phyloP scores from a whole-genome alignment of 1,139 yeast genomes.

The Sugiyamaella paludigena region DNA sequence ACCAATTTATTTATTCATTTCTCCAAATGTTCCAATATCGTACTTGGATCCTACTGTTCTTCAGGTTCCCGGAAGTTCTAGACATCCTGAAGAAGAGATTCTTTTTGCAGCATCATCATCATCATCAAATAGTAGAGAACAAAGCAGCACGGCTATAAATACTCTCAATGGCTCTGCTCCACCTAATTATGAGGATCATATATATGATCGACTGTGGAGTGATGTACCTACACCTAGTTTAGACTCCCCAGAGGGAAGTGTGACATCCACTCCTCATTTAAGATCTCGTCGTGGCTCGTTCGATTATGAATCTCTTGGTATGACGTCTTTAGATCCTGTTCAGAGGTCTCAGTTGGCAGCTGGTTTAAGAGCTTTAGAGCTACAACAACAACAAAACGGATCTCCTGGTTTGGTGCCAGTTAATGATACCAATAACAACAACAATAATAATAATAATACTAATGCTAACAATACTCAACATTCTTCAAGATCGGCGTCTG shows the following conservation, averaged over 20 bases:
- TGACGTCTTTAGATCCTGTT: slow-evolving; percentile 32
- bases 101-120: slow-evolving; percentile 20
- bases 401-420: slow-evolving; percentile 5
- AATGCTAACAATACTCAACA: slow-evolving; percentile 3
- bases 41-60: slow-evolving; percentile 46
- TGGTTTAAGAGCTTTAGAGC: slow-evolving; percentile 33
- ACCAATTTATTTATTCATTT: slow-evolving; percentile 65
- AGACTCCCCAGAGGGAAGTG: slow-evolving; percentile 57
- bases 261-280: slow-evolving; percentile 39
- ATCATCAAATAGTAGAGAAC: slow-evolving; percentile 6
- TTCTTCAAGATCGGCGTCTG: slow-evolving; percentile 27
- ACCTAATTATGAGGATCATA: slow-evolving; percentile 81
- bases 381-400: slow-evolving; percentile 21
- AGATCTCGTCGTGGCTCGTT: slow-evolving; percentile 35
- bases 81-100: slow-evolving; percentile 22
- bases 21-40: slow-evolving; percentile 69
- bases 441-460: slow-evolving; percentile 6
- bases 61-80: slow-evolving; percentile 17
- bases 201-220: slow-evolving; percentile 81
- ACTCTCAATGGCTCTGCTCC: slow-evolving; percentile 53
- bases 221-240: slow-evolving; percentile 56
- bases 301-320: slow-evolving; percentile 29
- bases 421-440: slow-evolving; percentile 5
- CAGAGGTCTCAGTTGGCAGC: slow-evolving; percentile 33
- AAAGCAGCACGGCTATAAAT: slow-evolving; percentile 13